These are phyloP conservation scores for Cladosporium sp. DNA, from an alignment of 2,329 filamentous ascomycete species.

Conservation along the genomic window DNA sequence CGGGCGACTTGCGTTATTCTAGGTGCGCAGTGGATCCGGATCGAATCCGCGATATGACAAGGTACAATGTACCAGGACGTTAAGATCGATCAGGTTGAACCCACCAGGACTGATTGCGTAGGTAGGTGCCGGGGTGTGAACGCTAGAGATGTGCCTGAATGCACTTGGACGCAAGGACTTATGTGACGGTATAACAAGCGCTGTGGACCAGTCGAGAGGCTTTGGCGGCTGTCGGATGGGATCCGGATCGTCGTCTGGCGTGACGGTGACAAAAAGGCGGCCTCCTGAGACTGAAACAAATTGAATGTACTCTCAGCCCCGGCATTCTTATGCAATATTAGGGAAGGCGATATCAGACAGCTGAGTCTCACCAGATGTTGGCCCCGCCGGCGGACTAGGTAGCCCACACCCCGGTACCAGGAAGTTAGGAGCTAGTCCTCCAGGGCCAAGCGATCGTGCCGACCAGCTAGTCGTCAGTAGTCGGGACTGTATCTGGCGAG, in stretches of 20 bases:
- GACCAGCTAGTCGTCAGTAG: background rate
- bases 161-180: conserved; percentile 14
- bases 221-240: conserved; percentile 14
- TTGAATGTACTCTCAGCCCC: conserved; percentile 12
- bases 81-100: conserved; percentile 17
- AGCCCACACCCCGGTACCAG: conserved; percentile 15
- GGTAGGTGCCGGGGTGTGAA: conserved; percentile 8
- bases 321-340: conserved; percentile 16
- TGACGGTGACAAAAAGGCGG: conserved; percentile 4
- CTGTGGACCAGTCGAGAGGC: background rate
- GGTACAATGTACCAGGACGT: conserved; percentile 4
- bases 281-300: conserved; percentile 17
- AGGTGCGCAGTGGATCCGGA: conserved; percentile 16
- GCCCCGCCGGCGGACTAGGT: conserved; percentile 6
- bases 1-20: conserved; percentile 5
- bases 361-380: conserved; percentile 17
- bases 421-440: conserved; percentile 13
- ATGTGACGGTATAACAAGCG: conserved; percentile 7
- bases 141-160: conserved; percentile 16
- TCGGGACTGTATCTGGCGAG: conserved; percentile 6
- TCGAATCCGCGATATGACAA: conserved; percentile 12
- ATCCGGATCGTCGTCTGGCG: conserved; percentile 15
- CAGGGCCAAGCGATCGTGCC: conserved; percentile 13
- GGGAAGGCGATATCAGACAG: conserved; percentile 17
- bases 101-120: conserved; percentile 17